These are phyloP conservation scores for Fusarium sp. DNA, from an alignment of 2,329 filamentous ascomycete genomes.

Conservation along the genomic window DNA sequence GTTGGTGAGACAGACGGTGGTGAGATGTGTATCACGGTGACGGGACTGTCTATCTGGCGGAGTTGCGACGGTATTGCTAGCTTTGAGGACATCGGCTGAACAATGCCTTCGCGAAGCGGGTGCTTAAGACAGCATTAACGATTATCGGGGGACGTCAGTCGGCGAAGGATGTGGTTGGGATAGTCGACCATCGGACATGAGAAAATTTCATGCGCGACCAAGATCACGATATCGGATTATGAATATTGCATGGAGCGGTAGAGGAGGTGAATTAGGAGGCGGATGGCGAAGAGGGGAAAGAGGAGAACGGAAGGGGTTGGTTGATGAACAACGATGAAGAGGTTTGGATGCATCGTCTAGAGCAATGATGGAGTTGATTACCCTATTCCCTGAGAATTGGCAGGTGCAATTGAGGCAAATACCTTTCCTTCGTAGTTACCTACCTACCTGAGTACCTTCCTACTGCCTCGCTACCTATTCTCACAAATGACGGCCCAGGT, in stretches of 20 bases:
- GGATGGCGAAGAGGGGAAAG: not conserved
- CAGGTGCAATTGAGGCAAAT: not conserved
- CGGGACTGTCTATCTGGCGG: slow-evolving; percentile 1
- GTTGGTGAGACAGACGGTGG: not conserved
- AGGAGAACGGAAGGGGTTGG: not conserved
- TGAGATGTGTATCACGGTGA: not conserved
- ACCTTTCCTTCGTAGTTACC: not conserved
- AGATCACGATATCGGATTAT: slow-evolving; percentile 2
- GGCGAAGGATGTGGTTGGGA: slow-evolving; percentile 10
- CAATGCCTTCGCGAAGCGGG: not conserved
- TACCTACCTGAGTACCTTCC: not conserved
- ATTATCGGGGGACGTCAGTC: not conserved
- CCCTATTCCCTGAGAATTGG: not conserved
- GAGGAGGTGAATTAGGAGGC: slow-evolving; percentile 18
- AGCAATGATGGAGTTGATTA: not conserved
- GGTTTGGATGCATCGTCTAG: not conserved
- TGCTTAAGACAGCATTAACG: not conserved
- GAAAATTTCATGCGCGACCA: not conserved
- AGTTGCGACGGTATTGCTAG: not conserved
- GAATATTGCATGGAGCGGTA: slow-evolving; percentile 2
- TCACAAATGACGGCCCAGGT: not conserved
- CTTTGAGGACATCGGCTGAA: not conserved
- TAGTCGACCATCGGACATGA: slow-evolving; percentile 22
- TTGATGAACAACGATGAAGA: slow-evolving; percentile 7
- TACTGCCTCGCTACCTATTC: not conserved